Evolutionary conservation across 2,329 filamentous ascomycete species (phyloP), one percentile per base, ranked within the genome.

Genomic region (Aureobasidium uvarum): DNA sequence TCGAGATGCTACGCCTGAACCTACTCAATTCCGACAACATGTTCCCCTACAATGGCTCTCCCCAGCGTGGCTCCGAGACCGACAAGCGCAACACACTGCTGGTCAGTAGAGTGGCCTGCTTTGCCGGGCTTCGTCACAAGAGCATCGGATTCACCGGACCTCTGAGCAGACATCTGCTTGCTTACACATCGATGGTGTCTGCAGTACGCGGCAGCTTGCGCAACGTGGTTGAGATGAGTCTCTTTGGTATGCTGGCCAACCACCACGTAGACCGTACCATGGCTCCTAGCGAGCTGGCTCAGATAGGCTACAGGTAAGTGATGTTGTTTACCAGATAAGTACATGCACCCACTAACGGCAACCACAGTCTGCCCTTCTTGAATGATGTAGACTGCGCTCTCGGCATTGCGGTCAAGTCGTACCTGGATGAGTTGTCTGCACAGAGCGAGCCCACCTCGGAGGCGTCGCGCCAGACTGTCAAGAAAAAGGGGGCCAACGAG

Each of bases 121-220:
- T 98, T 66, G 85, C 92, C 60, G 91, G 90, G 73, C 82, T 98
- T 68, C 86, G 88, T 38, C 95, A 99, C 75, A 85, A 91, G 71
- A 83, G 85, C 3, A 93, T 94, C 70, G 95, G 95, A 36, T 99
- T 97, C 77, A 97, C 94, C 1, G 95, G 95, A 0, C 94, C 95
- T 1, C 83, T 99, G 1, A 96, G 92, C 81, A 89, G 95, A 76
- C 92, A 94, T 70, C 83, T 97, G 62, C 83, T 99, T 48, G 88
- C 87, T 31, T 99, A 93, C 80, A 90, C 92, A 67, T 93, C 92
- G 1, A 83, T 98, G 66, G 87, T 92, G 46, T 89, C 89, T 2
- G 86, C 90, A 46, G 88, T 97, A 28, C 89, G 93, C 45, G 86
- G 89, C 69, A 86, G 88, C 39, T 83, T 96, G 69, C 86, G 95